Evolutionary conservation across 2,329 filamentous ascomycete species (phyloP), one percentile per base, ranked within the genome.

Genomic region (Remersonia thermophila): DNA sequence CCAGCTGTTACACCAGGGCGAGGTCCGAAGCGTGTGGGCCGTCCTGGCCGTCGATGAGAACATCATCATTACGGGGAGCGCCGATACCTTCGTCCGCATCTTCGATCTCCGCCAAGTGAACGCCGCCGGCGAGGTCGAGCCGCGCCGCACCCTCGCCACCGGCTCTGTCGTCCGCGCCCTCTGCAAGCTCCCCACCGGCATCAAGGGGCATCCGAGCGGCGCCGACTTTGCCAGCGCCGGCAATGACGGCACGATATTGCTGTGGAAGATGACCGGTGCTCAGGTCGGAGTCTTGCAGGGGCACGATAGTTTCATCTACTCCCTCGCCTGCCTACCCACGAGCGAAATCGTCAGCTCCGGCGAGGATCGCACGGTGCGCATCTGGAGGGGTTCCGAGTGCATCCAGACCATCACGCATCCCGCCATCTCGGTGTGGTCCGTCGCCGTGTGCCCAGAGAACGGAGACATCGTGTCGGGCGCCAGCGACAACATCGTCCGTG

Each of bases 391-490:
- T 30, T 72, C 66, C 11, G 70, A 86, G 38, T 96, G 89, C 55
- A 62, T 94, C 31, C 91, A 98, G 58, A 95, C 89, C 27, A 96
- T 98, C 45, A 95, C 89, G 1, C 86, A 95, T 51, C 91, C 91
- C 9, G 91, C 91, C 8, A 93, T 96, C 37, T 96, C 89, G 0
- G 87, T 98, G 4, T 98, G 91, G 91, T 70, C 76, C 11, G 85
- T 98, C 13, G 83, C 86, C n/a, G 82, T 74, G 9, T 91, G 83
- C 52, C 54, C 69, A 1, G 76, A 84, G 43, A 93, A 74, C 32
- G 89, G 91, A 15, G 93, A 98, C 51, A 89, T 98, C 42, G 84
- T 85, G n/a, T 83, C 83, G 3, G 91, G 89, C 23, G 80, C 89
- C 18, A 98, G 89, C 55, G 91, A 98, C 53, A 78, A 83, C 38